A percentile compares a stretch with the other conserved stretches of the same genome.
phyloP scores from a whole-genome alignment of 179 eudicot genomes.

The Corrigiola litoralis region DNA sequence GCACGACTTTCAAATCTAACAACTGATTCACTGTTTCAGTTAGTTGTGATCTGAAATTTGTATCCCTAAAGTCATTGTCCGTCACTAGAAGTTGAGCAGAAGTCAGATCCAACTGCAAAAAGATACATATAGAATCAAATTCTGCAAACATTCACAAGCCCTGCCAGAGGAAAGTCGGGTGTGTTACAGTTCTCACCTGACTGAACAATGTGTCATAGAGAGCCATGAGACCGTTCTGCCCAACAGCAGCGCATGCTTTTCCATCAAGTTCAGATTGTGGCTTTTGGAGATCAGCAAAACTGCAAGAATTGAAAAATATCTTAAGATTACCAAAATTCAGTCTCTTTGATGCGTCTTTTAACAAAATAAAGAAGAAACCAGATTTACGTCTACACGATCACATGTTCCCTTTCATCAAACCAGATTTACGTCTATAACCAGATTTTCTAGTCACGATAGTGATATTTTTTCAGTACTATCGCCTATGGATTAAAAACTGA shows the following conservation, averaged over 20 bases:
- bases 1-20: constrained; percentile 61
- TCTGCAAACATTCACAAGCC: neutral
- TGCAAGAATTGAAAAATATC: constrained; percentile 23
- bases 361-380: neutral
- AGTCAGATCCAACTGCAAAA: constrained; percentile 82
- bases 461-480: no score
- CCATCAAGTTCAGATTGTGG: constrained; percentile 97
- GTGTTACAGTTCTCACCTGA: constrained; percentile 52
- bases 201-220: constrained; percentile 87
- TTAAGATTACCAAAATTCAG: neutral
- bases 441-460: no score
- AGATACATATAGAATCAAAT: constrained; percentile 9
- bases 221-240: constrained; percentile 98
- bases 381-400: neutral
- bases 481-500: no score
- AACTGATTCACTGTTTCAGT: constrained; percentile 64
- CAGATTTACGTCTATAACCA: no score
- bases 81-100: constrained; percentile 95
- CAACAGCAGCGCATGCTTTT: constrained; percentile 98
- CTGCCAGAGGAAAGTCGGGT: neutral
- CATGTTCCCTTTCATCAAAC: neutral
- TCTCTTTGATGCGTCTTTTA: neutral
- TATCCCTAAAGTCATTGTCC: constrained; percentile 86
- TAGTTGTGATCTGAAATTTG: constrained; percentile 72
- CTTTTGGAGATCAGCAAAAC: constrained; percentile 95